phyloP scores from a whole-genome alignment of 2,329 filamentous ascomycete species.

The Pyrenophora graminea region DNA sequence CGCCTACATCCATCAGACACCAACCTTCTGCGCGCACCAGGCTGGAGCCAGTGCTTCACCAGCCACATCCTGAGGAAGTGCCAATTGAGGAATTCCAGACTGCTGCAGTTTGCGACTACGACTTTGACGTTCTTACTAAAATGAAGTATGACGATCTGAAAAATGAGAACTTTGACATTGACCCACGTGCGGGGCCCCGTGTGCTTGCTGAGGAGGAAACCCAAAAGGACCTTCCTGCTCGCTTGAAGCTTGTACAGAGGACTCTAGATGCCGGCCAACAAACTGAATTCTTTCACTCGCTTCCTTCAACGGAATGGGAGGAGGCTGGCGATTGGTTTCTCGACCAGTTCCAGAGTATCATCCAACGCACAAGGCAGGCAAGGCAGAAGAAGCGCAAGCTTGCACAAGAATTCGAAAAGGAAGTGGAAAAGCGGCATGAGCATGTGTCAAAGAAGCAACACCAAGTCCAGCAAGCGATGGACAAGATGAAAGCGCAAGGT shows the following conservation, averaged over 20 bases:
- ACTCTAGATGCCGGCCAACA: constrained; percentile 46
- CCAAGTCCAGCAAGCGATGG: constrained; percentile 55
- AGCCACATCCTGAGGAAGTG: constrained; percentile 12
- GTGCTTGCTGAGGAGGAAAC: constrained; percentile 31
- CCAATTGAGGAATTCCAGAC: constrained; percentile 10
- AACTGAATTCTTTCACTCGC: constrained; percentile 55
- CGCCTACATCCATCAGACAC: constrained; percentile 2
- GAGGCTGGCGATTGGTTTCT: constrained; percentile 65
- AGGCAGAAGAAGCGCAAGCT: constrained; percentile 59
- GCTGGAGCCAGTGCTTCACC: constrained; percentile 10
- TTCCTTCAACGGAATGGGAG: constrained; percentile 63
- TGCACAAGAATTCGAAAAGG: constrained; percentile 58
- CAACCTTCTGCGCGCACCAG: constrained; percentile 6
- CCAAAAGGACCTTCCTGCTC: constrained; percentile 36
- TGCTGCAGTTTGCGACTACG: constrained; percentile 50
- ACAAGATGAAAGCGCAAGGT: constrained; percentile 60
- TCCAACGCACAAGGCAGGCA: constrained; percentile 57
- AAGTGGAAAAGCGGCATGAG: constrained; percentile 59
- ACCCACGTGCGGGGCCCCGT: constrained; percentile 25
- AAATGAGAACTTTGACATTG: constrained; percentile 55
- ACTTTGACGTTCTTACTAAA: constrained; percentile 48
- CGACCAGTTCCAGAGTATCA: constrained; percentile 56
- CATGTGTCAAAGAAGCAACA: constrained; percentile 55
- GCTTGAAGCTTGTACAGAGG: constrained; percentile 31
- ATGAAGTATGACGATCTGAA: constrained; percentile 57